Base-by-base conservation (phyloP, 192 early-diverging fungal species). In the Funneliformis mosseae region DNA sequence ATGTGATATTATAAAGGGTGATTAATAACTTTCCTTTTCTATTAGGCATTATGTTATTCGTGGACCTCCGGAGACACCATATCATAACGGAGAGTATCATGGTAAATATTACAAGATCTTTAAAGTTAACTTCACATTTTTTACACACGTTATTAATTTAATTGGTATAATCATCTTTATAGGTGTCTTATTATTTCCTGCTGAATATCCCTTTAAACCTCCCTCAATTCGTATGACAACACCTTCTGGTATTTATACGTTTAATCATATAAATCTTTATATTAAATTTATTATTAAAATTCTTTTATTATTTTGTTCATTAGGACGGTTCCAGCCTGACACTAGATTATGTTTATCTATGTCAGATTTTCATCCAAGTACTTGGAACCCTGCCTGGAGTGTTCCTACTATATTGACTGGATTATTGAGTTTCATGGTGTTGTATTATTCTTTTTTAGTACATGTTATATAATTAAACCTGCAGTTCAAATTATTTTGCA, bases 361-460 rank as follows among this genome's bases (percentile, higher is more conserved):
- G 97, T 95, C 92, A 80, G 97, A 98, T 88, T 98, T 97, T 85
- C 95, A 96, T 79, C 94, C 93, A 42, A 91, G 90, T 83, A 87
- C 93, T 45, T 99, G 97, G 97, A 99, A 98, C 81, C 97, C 97
- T 8, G 94, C 95, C 69, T 98, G 98, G 98, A 95, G 93, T 73
- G 98, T 99, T 11, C 84, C 96, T 9, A 99, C 98, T 0, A 98
- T 99, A 72, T 86, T 99, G 55, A 98, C 93, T 68, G 98, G 98
- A 12, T 85, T 98, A 75, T 86, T 99, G 59, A 95, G 93, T 67
- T 99, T 99, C 83, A 99, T 99, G 98, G 94, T 96, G 62, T 74
- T 42, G 28, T 73, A 50, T 23, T 50, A 73, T 10, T 73, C 3
- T 27, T 64, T 16, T 11, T 64, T 7, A 9, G n/a, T 0, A 0